These are phyloP conservation scores for Pichia sp. DNA, from an alignment of 1,139 yeast species.

Conservation along the genomic window DNA sequence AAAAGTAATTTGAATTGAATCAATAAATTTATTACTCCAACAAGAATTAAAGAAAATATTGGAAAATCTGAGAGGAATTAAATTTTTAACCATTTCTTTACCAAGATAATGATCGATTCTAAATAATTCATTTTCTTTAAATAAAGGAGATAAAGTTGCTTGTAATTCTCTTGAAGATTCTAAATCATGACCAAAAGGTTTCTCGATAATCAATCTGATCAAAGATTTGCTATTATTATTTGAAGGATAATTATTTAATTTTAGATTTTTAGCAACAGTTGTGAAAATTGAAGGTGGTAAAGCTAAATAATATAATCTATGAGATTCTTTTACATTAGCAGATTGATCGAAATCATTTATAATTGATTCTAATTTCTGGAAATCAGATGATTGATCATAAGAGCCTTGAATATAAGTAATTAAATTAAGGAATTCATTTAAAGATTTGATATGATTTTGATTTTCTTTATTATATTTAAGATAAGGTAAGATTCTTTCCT, in stretches of 20 bases:
- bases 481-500: slow-evolving; percentile 54
- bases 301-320: slow-evolving; percentile 84
- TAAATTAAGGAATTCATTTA: slow-evolving; percentile 57
- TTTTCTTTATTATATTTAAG: slow-evolving; percentile 48
- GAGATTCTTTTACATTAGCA: slow-evolving; percentile 41
- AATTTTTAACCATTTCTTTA: slow-evolving; percentile 94
- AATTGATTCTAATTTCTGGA: slow-evolving; percentile 43
- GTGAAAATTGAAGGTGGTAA: slow-evolving; percentile 91
- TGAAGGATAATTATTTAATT: slow-evolving; percentile 57
- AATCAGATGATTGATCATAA: slow-evolving; percentile 77
- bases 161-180: slow-evolving; percentile 72
- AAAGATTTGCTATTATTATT: too few species aligned
- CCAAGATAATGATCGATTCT: slow-evolving; percentile 97
- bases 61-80: slow-evolving; percentile 82
- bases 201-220: slow-evolving; percentile 84
- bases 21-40: slow-evolving; percentile 78
- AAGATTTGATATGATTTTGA: slow-evolving; percentile 30
- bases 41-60: slow-evolving; percentile 76
- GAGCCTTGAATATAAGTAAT: slow-evolving; percentile 68
- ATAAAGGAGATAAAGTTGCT: slow-evolving; percentile 69
- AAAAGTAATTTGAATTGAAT: slow-evolving; percentile 78
- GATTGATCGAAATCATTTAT: slow-evolving; percentile 55
- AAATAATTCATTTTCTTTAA: slow-evolving; percentile 84
- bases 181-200: slow-evolving; percentile 95
- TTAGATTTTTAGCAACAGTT: slow-evolving; percentile 66